Evolutionary conservation across 1,284 basidiomycete genomes (phyloP).

Genomic region (Pseudozyma pruni): DNA sequence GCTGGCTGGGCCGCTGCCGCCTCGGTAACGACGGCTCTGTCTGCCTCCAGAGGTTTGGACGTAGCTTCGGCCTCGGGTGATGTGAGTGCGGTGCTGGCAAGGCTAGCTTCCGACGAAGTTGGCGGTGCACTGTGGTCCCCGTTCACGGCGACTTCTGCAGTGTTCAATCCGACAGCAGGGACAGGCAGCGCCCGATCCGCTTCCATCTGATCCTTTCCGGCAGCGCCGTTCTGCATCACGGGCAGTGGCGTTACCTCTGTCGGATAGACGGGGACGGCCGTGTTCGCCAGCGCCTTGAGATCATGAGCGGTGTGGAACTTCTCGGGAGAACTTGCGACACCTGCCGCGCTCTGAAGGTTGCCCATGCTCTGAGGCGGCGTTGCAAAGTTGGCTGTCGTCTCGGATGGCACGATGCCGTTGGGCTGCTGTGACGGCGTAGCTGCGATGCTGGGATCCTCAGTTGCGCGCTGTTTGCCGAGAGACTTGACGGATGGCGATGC

Average conservation of each 20-base stretch:
- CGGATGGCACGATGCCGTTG: conserved; percentile 15
- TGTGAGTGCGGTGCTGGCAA: conserved; percentile 49
- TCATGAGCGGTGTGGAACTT: conserved; percentile 48
- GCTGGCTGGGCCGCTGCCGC: conserved; percentile 1
- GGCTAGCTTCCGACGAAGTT: conserved; percentile 45
- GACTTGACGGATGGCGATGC: conserved; percentile 30
- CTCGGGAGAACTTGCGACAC: conserved; percentile 21
- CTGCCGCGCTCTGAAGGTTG: conserved; percentile 22
- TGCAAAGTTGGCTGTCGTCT: conserved; percentile 21
- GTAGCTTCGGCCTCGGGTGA: conserved; percentile 30
- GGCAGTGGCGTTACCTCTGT: background rate
- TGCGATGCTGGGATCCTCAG: background rate
- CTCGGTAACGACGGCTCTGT: conserved; percentile 6
- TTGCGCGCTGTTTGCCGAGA: conserved; percentile 25
- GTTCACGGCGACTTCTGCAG: conserved; percentile 8
- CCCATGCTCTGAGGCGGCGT: conserved; percentile 46
- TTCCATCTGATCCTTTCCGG: background rate
- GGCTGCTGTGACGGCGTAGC: conserved; percentile 1
- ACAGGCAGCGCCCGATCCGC: background rate
- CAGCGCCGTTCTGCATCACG: conserved; percentile 3
- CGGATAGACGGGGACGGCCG: conserved; percentile 29
- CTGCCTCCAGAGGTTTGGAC: background rate
- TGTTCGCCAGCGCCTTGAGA: conserved; percentile 30
- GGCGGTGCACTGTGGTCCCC: conserved; percentile 1
- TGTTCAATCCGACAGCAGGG: background rate